Conservation (phyloP, 352 stramenopile genomes). For the Aphanomyces euteiches region DNA sequence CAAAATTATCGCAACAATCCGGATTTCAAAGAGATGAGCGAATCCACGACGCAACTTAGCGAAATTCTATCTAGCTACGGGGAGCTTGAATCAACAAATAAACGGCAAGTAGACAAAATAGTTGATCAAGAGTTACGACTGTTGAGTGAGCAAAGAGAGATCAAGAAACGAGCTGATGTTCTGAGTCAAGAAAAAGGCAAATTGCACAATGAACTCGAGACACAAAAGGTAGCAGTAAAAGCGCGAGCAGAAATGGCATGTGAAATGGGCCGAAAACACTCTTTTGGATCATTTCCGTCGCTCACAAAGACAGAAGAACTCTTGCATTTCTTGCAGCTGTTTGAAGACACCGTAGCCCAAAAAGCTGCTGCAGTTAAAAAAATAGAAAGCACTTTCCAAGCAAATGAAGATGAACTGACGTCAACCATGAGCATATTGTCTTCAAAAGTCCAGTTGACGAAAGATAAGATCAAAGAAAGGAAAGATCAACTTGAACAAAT, state of each 20-base stretch:
- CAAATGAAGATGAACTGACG: background rate
- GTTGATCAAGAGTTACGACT: constrained; percentile 49
- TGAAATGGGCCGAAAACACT: background rate
- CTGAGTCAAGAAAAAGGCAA: constrained; percentile 50
- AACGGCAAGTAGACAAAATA: constrained; percentile 36
- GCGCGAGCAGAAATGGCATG: constrained; percentile 35
- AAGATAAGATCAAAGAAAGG: background rate
- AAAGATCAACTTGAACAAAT: background rate
- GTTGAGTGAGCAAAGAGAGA: constrained; percentile 37
- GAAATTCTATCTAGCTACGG: constrained; percentile 28
- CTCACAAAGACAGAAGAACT: background rate
- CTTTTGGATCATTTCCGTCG: constrained; percentile 13
- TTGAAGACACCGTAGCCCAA: background rate
- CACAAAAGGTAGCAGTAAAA: constrained; percentile 41
- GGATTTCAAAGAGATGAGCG: constrained; percentile 6
- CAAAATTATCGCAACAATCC: background rate
- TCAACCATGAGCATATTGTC: background rate
- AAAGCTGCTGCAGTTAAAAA: background rate
- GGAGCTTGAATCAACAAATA: background rate
- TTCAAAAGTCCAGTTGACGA: background rate
- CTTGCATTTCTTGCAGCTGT: background rate
- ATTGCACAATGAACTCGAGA: constrained; percentile 39
- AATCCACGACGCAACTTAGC: background rate
- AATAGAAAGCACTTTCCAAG: background rate
- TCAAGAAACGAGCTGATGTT: constrained; percentile 36